Base-by-base conservation (phyloP, 2,329 filamentous ascomycete species). In the Blastomyces emzantsi region DNA sequence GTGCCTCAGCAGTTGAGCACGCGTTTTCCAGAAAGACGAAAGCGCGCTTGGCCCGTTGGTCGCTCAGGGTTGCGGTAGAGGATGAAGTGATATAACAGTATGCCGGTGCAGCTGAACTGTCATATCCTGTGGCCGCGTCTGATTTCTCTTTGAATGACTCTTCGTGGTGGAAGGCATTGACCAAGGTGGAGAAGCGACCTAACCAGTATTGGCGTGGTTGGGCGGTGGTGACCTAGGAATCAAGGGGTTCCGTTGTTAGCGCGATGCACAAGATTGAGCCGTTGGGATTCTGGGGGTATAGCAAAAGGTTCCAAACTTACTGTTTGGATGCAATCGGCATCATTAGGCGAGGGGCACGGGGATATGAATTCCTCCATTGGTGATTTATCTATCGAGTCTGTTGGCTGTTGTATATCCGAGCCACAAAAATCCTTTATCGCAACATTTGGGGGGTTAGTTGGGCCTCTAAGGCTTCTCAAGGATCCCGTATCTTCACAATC, bases 1-100 rank as follows among this genome's bases (percentile, higher is more conserved):
- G 69, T 49, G 76, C 75, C 64, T 76, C 74, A 6, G 70, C 67
- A 0, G 75, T 75, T 41, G 67, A 51, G 65, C 76, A 78, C 1
- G 70, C 65, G 36, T 69, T 69, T 43, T 75, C 68, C 22, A 78
- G 63, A 8, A 73, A 69, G 65, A 70, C 69, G 62, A 77, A 76
- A 5, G 74, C 73, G 6, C 72, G 68, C 22, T 71, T 72, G 36
- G 69, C 68, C 36, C 73, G 71, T 54, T 67, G 64, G 17, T 68
- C 69, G 15, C 70, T 67, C 63, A 73, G 28, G 28, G 66, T 63
- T 66, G 64, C 63, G 45, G 56, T 28, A 65, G 65, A 43, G 54
- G 63, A 55, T 66, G 65, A 11, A 63, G 51, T 41, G 60, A 63
- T 68, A 57, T 49, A 63, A 65, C 51, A 68, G 63, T 28, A 67